A percentile compares a stretch with the other conserved stretches of the same genome.
Evolutionary conservation across 1,284 basidiomycete genomes (phyloP).

Genomic region (Cutaneotrichosporon mucoides): DNA sequence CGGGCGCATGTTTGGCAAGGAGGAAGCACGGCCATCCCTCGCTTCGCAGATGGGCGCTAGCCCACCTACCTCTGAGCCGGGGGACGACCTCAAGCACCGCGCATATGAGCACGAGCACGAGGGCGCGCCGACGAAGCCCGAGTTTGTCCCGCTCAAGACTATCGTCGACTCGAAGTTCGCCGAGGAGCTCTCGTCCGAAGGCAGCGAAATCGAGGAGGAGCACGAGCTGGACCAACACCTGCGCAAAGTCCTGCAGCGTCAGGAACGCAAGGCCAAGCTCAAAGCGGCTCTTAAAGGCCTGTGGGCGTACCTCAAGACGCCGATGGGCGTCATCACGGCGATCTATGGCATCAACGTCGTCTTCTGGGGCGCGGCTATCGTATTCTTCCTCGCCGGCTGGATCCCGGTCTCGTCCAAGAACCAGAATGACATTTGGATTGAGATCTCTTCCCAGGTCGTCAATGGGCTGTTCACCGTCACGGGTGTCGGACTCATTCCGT

Average conservation of each 20-base stretch:
- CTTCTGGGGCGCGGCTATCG: constrained; percentile 81
- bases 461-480: constrained; percentile 81
- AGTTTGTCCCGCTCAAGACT: neutral
- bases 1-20: neutral
- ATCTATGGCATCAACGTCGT: constrained; percentile 75
- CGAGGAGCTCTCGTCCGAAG: constrained; percentile 2
- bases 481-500: constrained; percentile 60
- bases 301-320: constrained; percentile 78
- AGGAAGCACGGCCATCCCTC: neutral
- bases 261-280: constrained; percentile 59
- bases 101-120: neutral
- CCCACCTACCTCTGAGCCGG: neutral
- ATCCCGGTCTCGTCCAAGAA: constrained; percentile 38
- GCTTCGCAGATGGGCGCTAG: neutral
- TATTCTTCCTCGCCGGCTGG: constrained; percentile 60
- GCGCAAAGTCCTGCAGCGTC: constrained; percentile 59
- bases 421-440: constrained; percentile 50
- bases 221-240: constrained; percentile 58
- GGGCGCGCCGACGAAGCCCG: no score
- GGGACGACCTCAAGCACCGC: neutral
- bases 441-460: constrained; percentile 66
- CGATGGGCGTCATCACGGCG: constrained; percentile 62
- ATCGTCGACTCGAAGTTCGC: neutral
- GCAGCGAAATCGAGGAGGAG: constrained; percentile 6
- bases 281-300: constrained; percentile 64